These are phyloP conservation scores for Yarrowia sp. DNA, from an alignment of 805 yeast genomes.

Conservation along the genomic window DNA sequence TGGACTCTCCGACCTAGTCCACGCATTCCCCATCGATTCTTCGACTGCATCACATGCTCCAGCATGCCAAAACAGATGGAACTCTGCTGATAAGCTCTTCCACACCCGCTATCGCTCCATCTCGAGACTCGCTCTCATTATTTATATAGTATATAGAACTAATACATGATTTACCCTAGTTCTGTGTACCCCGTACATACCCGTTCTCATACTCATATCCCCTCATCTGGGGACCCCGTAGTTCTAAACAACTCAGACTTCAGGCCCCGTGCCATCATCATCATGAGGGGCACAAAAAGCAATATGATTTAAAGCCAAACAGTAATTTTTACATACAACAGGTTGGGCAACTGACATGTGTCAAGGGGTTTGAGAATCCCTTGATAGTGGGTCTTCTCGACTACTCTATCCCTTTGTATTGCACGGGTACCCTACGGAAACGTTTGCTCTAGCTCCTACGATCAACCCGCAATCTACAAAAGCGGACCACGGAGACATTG, in stretches of 20 bases:
- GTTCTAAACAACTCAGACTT: background rate
- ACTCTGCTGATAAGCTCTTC: background rate
- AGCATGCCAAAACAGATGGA: no score
- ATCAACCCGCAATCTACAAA: no score
- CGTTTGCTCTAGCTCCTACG: no score
- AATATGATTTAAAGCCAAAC: background rate
- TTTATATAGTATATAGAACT: slow-evolving; percentile 16
- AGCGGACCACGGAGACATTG: background rate
- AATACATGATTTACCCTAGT: background rate
- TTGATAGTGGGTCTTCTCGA: no score
- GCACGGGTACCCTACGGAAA: no score
- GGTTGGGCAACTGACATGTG: background rate
- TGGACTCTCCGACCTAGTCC: slow-evolving; percentile 6
- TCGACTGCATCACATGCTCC: background rate
- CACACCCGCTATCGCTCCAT: background rate
- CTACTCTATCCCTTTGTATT: no score
- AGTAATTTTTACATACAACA: background rate
- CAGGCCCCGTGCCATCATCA: background rate
- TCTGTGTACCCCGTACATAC: no score
- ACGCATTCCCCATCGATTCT: background rate
- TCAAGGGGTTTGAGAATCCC: no score
- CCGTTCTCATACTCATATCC: background rate
- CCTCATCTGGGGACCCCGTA: background rate
- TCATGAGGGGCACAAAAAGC: slow-evolving; percentile 7
- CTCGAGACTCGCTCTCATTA: background rate